A percentile compares a stretch with the other conserved stretches of the same genome.
Evolutionary conservation across 1,284 basidiomycete species (phyloP).

Genomic region (Ustilago shanxiensis): DNA sequence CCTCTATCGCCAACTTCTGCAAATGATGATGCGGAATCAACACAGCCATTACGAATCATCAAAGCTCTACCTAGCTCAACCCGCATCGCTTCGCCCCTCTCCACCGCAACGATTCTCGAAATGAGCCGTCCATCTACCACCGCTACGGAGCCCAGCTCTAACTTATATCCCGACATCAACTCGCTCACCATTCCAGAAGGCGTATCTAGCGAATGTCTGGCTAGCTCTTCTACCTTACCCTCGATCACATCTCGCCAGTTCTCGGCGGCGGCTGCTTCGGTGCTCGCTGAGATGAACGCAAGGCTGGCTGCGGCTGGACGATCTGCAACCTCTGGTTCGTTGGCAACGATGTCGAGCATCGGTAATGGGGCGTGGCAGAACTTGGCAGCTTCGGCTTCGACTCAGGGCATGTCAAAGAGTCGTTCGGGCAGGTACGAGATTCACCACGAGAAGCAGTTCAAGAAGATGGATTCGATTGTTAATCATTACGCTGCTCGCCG

Average conservation of each 20-base stretch:
- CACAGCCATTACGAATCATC: conserved; percentile 53
- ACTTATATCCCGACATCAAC: conserved; percentile 41
- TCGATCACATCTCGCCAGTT: conserved; percentile 50
- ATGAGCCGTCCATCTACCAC: conserved; percentile 16
- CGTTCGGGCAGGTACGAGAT: conserved; percentile 47
- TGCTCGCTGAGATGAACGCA: conserved; percentile 59
- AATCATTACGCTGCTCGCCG: conserved; percentile 58
- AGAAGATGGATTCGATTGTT: conserved; percentile 59
- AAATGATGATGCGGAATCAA: conserved; percentile 4
- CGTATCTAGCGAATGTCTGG: conserved; percentile 26
- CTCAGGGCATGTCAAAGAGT: conserved; percentile 41
- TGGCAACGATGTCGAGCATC: conserved; percentile 35
- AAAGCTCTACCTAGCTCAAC: conserved; percentile 45
- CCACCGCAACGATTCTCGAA: conserved; percentile 38
- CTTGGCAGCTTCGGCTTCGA: conserved; percentile 25
- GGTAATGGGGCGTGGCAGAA: conserved; percentile 32
- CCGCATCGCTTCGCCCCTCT: conserved; percentile 37
- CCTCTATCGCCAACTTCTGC: conserved; percentile 5
- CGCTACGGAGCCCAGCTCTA: conserved; percentile 8
- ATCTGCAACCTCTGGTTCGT: conserved; percentile 32
- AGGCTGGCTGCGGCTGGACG: conserved; percentile 47
- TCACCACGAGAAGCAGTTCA: conserved; percentile 52
- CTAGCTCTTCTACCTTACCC: conserved; percentile 42
- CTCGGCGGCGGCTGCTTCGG: conserved; percentile 46
- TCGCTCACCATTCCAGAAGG: conserved; percentile 24